A percentile compares a stretch with the other conserved stretches of the same genome.
Evolutionary conservation across 78 protist genomes (phyloP).

Genomic region (Fonticula alba): DNA sequence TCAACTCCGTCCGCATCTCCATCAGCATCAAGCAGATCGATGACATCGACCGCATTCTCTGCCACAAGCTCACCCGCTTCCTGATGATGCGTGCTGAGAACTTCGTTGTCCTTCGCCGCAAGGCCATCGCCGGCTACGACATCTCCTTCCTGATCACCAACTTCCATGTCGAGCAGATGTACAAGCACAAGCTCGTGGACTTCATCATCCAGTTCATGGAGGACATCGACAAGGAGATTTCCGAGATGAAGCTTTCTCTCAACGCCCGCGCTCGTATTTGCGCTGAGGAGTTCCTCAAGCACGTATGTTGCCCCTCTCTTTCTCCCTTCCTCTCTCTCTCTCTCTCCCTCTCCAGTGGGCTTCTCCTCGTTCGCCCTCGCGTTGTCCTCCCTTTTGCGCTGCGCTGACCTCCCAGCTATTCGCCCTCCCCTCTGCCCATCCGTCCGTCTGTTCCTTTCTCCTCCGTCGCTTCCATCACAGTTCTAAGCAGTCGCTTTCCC

Average conservation of each 20-base stretch:
- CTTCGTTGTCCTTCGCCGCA: conserved; percentile 77
- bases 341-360: too few species aligned
- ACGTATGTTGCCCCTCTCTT: too few species aligned
- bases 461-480: too few species aligned
- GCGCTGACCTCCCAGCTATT: too few species aligned
- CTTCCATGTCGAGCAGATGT: conserved; percentile 78
- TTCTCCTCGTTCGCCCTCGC: too few species aligned
- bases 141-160: conserved; percentile 88
- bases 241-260: conserved; percentile 64
- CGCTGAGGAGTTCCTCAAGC: conserved; percentile 67
- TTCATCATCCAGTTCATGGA: conserved; percentile 88
- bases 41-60: conserved; percentile 70
- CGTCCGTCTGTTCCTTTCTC: too few species aligned
- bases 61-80: conserved; percentile 74
- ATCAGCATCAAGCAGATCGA: conserved; percentile 74
- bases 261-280: conserved; percentile 69
- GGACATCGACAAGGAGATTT: conserved; percentile 85
- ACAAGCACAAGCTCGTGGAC: conserved; percentile 85
- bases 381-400: too few species aligned
- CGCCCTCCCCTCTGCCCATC: too few species aligned
- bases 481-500: too few species aligned
- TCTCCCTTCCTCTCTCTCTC: too few species aligned
- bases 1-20: conserved; percentile 91
- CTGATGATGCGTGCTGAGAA: conserved; percentile 87
- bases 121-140: conserved; percentile 89